phyloP scores from a whole-genome alignment of 2,329 filamentous ascomycete genomes.

The Ambrosiella xylebori region DNA sequence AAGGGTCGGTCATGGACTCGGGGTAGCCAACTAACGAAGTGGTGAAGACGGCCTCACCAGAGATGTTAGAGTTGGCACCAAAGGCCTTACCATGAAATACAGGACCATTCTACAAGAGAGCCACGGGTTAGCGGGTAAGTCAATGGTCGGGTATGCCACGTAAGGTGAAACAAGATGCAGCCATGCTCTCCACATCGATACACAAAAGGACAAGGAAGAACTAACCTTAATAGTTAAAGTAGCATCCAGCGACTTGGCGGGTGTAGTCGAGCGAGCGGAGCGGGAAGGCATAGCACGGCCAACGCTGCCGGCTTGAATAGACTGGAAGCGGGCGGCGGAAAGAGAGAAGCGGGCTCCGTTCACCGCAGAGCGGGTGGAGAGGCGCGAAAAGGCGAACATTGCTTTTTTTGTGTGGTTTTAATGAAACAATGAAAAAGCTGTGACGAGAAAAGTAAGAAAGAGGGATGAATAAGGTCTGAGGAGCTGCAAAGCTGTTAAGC shows the following conservation, averaged over 20 bases:
- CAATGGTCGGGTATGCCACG: neutral
- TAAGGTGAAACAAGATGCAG: neutral
- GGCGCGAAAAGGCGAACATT: slow-evolving; percentile 25
- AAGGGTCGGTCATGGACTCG: slow-evolving; percentile 80
- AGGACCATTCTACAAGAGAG: slow-evolving; percentile 54
- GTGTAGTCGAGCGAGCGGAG: slow-evolving; percentile 9
- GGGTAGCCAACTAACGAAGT: slow-evolving; percentile 96
- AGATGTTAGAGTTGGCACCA: slow-evolving; percentile 90
- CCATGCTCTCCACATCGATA: neutral
- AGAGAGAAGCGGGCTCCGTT: slow-evolving; percentile 24
- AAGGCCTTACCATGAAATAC: slow-evolving; percentile 95
- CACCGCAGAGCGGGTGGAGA: slow-evolving; percentile 21
- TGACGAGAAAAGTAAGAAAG: slow-evolving; percentile 3
- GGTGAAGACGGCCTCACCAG: slow-evolving; percentile 95
- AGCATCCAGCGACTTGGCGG: slow-evolving; percentile 45
- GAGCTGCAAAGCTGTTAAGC: slow-evolving; percentile 15
- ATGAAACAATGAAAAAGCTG: slow-evolving; percentile 10
- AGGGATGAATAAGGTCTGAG: slow-evolving; percentile 10
- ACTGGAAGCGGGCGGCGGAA: slow-evolving; percentile 16
- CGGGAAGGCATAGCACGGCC: slow-evolving; percentile 40
- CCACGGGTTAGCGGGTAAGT: slow-evolving; percentile 7
- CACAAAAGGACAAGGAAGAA: slow-evolving; percentile 13
- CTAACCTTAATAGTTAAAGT: slow-evolving; percentile 82
- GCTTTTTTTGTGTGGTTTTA: slow-evolving; percentile 11
- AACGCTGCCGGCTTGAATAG: slow-evolving; percentile 41